phyloP scores from a whole-genome alignment of 163 green algal genomes.

The Chlorella variabilis region DNA sequence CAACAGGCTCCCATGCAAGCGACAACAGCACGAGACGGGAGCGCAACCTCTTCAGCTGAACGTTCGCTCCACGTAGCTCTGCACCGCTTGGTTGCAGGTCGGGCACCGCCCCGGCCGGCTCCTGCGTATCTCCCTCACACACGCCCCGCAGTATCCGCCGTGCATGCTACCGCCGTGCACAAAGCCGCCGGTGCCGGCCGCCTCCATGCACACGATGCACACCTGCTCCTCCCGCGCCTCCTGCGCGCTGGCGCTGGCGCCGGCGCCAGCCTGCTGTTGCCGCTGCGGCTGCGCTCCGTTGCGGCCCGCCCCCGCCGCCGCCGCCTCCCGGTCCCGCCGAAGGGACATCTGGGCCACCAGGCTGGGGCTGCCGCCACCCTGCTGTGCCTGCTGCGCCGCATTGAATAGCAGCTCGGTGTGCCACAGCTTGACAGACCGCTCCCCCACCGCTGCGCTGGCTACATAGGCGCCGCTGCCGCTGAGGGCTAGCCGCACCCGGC shows the following conservation, averaged over 20 bases:
- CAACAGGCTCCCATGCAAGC: no score
- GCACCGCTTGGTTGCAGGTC: no score
- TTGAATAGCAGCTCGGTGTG: not conserved
- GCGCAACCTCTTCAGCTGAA: no score
- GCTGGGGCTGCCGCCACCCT: not conserved
- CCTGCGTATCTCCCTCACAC: not conserved
- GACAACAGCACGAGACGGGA: no score
- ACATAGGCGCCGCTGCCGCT: conserved; percentile 3
- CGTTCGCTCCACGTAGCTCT: no score
- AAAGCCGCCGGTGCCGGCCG: not conserved
- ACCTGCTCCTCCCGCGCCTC: not conserved
- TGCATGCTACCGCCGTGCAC: conserved; percentile 2
- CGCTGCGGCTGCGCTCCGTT: not conserved
- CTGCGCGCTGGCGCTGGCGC: no score
- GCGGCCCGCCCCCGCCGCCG: not conserved
- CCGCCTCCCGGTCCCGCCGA: not conserved
- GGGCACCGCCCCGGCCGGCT: no score
- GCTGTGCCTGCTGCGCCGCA: not conserved
- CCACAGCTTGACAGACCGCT: not conserved
- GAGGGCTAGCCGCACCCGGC: not conserved
- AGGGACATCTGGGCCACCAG: not conserved
- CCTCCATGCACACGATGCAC: conserved; percentile 5
- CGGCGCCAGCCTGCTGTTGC: not conserved
- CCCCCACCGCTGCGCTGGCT: not conserved
- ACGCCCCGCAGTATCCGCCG: not conserved